These are phyloP conservation scores for Calonectria pseudoturangicola DNA, from an alignment of 2,329 filamentous ascomycete genomes.

Conservation along the genomic window DNA sequence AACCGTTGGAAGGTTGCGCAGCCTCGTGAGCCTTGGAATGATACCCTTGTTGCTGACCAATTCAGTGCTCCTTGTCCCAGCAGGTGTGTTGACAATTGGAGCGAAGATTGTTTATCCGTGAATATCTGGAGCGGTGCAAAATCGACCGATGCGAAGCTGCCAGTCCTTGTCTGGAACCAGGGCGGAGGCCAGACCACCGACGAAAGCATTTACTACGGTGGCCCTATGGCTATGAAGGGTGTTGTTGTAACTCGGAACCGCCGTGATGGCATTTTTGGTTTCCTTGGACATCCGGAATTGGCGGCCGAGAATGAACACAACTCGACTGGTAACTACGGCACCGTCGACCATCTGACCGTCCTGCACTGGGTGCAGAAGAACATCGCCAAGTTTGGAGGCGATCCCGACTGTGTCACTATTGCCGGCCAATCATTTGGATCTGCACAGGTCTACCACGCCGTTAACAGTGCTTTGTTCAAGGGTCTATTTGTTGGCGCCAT, in stretches of 20 bases:
- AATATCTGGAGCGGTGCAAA: conserved; percentile 56
- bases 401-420: conserved; percentile 23
- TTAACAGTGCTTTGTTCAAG: conserved; percentile 33
- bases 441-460: conserved; percentile 24
- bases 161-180: conserved; percentile 10
- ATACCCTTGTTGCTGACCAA: background rate
- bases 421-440: conserved; percentile 22
- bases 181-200: background rate
- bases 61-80: conserved; percentile 19
- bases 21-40: conserved; percentile 7
- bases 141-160: background rate
- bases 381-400: conserved; percentile 27
- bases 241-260: conserved; percentile 30
- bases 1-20: conserved; percentile 19
- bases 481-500: conserved; percentile 35
- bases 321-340: conserved; percentile 26
- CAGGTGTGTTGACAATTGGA: conserved; percentile 27
- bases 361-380: conserved; percentile 29
- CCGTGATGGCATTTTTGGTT: conserved; percentile 18
- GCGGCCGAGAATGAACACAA: background rate
- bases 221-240: conserved; percentile 14
- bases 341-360: conserved; percentile 16
- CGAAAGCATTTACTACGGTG: background rate
- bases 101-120: conserved; percentile 59
- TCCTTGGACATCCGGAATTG: conserved; percentile 18